Evolutionary conservation across 129 eudicot genomes (phyloP), one percentile per base, ranked within the genome.

Genomic region (Arctium lappa): DNA sequence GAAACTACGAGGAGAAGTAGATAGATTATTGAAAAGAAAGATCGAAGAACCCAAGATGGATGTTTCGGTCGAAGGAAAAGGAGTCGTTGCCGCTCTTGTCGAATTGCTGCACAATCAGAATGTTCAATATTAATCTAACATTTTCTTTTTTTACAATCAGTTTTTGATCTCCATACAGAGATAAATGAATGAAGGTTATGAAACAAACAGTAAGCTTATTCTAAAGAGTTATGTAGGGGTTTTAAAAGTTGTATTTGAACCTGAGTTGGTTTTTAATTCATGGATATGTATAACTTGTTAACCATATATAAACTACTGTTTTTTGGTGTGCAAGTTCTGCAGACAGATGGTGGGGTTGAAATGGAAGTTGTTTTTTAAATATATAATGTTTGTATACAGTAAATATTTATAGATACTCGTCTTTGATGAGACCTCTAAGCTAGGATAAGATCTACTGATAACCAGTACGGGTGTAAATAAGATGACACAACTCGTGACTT

Each of bases 1-100:
- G 99, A 95, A 88, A 86, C 89, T 95, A 84, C 85, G 98, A 71
- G 97, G 91, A 33, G 98, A 95, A 77, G 98, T 93, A 10, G 99
- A 95, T 81, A 90, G 89, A 82, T 88, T 95, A 44, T 74, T 95
- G 66, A 91, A 84, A 27, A 87, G 91, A 82, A 95, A 95, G 90
- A 95, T 95, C 18, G 92, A 95, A 85, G 97, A 95, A 32, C 99
- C 99, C 1, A 81, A 90, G 34, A 60, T 95, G 76, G 97, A 95
- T 65, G 85, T 95, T 69, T 75, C 88, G 10, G 86, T 36, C 1
- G 97, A 95, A 83, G 99, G 98, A 12, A 89, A 85, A 79, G 98
- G 92, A 50, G 98, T 93, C 30, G 99, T 95, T 81, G 93, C 92
- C 78, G 99, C 99, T 72, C 97, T 90, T 38, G 89, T 91, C 9